Evolutionary conservation across 768 basidiomycete species (phyloP), one percentile per base, ranked within the genome.

Genomic region (Phaffia tasmanica): DNA sequence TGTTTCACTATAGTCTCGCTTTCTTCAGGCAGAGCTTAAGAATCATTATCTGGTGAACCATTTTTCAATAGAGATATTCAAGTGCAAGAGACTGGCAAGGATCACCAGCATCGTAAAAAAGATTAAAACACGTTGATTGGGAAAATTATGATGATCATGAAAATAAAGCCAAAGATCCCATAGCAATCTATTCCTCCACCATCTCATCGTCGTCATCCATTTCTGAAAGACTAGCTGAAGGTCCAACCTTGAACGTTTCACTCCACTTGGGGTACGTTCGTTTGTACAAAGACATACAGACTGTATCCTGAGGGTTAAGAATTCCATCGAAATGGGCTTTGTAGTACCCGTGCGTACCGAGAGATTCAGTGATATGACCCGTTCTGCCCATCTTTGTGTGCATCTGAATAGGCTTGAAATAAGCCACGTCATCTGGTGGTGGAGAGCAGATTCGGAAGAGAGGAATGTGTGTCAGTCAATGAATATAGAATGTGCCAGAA

Each of bases 321-420:
- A 30, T 48, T 23, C 46, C 55, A 58, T 69, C 67, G 77, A 92
- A 91, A 75, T 89, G 83, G 21, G 91, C 93, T 80, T 98, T 98
- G 82, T 92, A 90, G 78, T 97, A 91, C 35, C 94, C 95, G 73
- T 99, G 94, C 35, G 92, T 98, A 57, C 94, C 94, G 21, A 99
- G 84, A 11, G 89, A 86, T 77, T 92, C 93, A 23, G 72, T 72
- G 70, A 77, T 88, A 76, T 99, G 92, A 1, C 94, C 95, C 29
- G 81, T 81, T 25, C 89, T 82, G 14, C 94, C 93, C 68, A 86
- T 82, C 77, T 97, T 99, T 3, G 92, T 98, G 75, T 90, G 82
- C 65, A 97, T 79, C 74, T 94, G 89, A 67, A 98, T 85, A 1
- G 92, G 91, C 75, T 89, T 87, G 81, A 88, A 97, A 77, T 93